A percentile compares a stretch with the other conserved stretches of the same genome.
These are phyloP conservation scores for Leccinellum albellum DNA, from an alignment of 768 basidiomycete genomes.

Conservation along the genomic window DNA sequence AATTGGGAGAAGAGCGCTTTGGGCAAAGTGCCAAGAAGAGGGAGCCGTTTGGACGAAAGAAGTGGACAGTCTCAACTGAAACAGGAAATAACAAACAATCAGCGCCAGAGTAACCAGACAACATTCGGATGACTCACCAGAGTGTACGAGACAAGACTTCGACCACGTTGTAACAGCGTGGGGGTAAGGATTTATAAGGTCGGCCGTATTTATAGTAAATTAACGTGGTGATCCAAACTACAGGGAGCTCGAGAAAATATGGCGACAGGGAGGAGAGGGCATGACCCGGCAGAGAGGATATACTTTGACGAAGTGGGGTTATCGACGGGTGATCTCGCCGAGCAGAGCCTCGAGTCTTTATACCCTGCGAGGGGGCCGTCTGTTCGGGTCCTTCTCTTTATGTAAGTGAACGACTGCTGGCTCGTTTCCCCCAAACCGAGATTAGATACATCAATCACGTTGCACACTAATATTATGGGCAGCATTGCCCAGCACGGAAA, in stretches of 20 bases:
- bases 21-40: background rate
- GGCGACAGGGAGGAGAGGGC: background rate
- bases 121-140: background rate
- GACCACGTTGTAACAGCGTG: conserved; percentile 8
- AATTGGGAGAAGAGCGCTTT: background rate
- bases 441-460: background rate
- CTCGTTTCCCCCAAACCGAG: background rate
- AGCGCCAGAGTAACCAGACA: background rate
- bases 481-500: background rate
- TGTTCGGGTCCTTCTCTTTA: conserved; percentile 12
- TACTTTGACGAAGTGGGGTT: background rate
- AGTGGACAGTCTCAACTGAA: background rate
- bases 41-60: background rate
- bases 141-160: background rate
- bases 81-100: background rate
- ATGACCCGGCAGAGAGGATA: background rate
- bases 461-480: too few relatives aligned
- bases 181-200: conserved; percentile 2
- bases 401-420: too few relatives aligned
- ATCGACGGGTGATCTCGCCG: conserved; percentile 3
- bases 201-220: background rate
- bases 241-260: background rate
- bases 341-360: conserved; percentile 9
- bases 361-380: background rate
- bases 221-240: background rate